Base-by-base conservation (phyloP, 176 grass and related monocot genomes). In the Alopecurus myosuroides region DNA sequence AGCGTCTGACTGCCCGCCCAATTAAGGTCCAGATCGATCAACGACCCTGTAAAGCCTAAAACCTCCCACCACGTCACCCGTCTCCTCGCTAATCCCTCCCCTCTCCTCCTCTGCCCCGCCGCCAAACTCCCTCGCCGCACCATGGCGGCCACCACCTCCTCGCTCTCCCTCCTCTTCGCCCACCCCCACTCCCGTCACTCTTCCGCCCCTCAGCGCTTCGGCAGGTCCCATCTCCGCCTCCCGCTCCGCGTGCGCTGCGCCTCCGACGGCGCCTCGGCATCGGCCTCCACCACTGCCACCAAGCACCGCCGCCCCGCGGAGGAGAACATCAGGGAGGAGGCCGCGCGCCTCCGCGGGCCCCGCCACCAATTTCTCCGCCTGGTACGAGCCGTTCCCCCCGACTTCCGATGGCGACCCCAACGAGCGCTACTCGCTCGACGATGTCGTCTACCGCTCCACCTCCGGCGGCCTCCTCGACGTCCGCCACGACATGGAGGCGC, bases 321-420 rank as follows among this genome's bases (percentile, higher is more conserved):
- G 41, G 92, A 93, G 86, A 97, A 97, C 81, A 97, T 97, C 83
- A 85, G 95, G 9, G 88, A 97, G 88, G 90, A 90, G 85, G 93
- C 85, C 1, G 85, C 81, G 51, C 85, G 90, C 34, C 83, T 88
- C 69, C 82, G 88, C 20, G 79, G 79, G 82, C 11, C 79, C 64
- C 5, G 53, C 44, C 22, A 14, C 67, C 17, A 71, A 49, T 15
- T 86, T 92, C 86, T 85, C 90, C 4, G 85, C 82, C 17, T 90
- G 87, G 88, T 89, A 89, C 91, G 84, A 67, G 50, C 88, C 87
- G 0, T 87, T 85, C 77, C 90, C 86, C 3, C 78, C 78, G n/a
- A 5, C 85, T 9, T 46, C 83, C 63, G 80, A 58, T 2, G 85
- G 64, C 46, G 79, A 88, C 80, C 70, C 79, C 55, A 2, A 86